Base-by-base conservation (phyloP, 352 stramenopile species). In the Thraustotheca clavata region DNA sequence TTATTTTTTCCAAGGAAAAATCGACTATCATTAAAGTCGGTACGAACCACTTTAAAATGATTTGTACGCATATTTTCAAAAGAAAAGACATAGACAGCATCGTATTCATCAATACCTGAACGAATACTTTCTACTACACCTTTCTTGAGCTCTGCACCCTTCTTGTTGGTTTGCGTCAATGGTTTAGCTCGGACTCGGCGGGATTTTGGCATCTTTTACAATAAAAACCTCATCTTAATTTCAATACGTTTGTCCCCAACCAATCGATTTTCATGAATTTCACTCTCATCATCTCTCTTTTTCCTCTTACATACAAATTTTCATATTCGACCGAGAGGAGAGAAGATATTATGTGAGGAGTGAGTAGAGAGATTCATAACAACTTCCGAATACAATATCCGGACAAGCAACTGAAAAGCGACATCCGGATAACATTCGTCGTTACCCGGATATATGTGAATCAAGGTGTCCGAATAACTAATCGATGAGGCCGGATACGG, bases 1-100 rank as follows among this genome's bases (percentile, higher is more conserved):
- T 98, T 99, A 80, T 99, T 99, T 77, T 99, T 99, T 69, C 96
- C 96, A 54, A 99, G 71, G 70, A 99, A 98, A 74, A 99, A 98
- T 59, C 88, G 86, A 69, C 81, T 91, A 63, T 97, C 90, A 33
- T 89, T 92, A 70, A 98, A 99, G 71, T 98, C 90, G 67, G 98
- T 80, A 46, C 96, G 89, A 60, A 99, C 91, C 52, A 98, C 86
- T 74, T 99, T 99, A 74, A 99, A 98, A 72, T 98, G 94, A 79
- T 96, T 98, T 61, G 91, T 98, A 74, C 96, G 83, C 94, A 99
- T 98, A 77, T 99, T 99, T 70, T 98, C 86, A 76, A 96, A 99
- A 32, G 84, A 95, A 76, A 99, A 99, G 20, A 98, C 82, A 70
- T 97, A 99, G 11, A 98, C 67, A 8, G 83, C 82, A 55, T 94